These are phyloP conservation scores for Begonia loranthoides DNA, from an alignment of 306 rosid species.

Conservation along the genomic window DNA sequence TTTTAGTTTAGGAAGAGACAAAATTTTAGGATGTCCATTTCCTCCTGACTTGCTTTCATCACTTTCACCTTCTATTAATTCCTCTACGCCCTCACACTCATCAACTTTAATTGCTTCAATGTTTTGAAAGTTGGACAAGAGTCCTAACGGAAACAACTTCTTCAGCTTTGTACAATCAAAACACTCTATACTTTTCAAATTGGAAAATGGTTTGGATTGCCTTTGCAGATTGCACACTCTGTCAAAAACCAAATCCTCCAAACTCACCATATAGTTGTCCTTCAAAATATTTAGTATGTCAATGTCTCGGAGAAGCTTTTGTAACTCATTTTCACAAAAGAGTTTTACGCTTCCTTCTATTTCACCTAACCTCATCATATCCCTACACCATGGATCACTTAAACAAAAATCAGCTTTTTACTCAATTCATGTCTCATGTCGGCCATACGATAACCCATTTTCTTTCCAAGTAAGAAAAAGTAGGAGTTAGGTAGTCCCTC, in stretches of 20 bases:
- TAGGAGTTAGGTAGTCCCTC: too few species aligned
- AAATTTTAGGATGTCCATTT: neutral
- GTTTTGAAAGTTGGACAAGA: neutral
- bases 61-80: neutral
- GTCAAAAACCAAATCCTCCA: neutral
- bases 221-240: neutral
- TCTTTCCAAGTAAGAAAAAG: too few species aligned
- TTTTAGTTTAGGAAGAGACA: neutral
- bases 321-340: neutral
- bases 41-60: neutral
- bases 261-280: neutral
- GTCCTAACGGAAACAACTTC: neutral
- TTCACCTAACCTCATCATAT: too few species aligned
- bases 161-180: neutral
- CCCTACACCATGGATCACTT: too few species aligned
- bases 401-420: too few species aligned
- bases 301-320: neutral
- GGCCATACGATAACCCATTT: too few species aligned
- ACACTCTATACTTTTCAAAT: neutral
- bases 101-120: neutral
- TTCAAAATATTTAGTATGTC: too few species aligned
- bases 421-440: too few species aligned
- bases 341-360: neutral
- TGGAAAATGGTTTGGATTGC: neutral
- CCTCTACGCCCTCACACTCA: neutral